Evolutionary conservation across 345 rosid species (phyloP).

Genomic region (Populus euphratica): DNA sequence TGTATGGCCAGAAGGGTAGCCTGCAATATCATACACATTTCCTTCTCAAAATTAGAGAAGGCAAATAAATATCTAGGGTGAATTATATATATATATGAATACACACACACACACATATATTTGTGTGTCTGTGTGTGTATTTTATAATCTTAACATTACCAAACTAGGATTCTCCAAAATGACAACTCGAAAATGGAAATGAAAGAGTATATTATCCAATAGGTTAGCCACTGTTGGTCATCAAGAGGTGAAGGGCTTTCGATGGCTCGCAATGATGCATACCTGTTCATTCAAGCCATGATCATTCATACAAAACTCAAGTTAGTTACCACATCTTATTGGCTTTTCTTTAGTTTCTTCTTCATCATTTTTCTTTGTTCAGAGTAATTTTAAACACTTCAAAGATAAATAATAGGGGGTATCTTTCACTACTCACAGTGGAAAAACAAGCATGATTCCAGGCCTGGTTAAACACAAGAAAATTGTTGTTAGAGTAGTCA

Average conservation of each 20-base stretch:
- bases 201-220: conserved; percentile 89
- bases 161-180: conserved; percentile 54
- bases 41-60: background rate
- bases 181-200: conserved; percentile 75
- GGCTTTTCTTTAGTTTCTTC: too few relatives aligned
- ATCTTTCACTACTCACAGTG: conserved; percentile 52
- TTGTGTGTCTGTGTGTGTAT: background rate
- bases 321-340: background rate
- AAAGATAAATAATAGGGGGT: background rate
- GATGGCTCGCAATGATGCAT: conserved; percentile 82
- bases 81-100: background rate
- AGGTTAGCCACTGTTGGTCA: conserved; percentile 95
- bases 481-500: too few relatives aligned
- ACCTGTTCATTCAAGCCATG: conserved; percentile 34
- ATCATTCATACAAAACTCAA: too few relatives aligned
- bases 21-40: conserved; percentile 23
- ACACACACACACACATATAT: too few relatives aligned
- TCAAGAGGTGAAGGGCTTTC: conserved; percentile 79
- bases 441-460: conserved; percentile 83
- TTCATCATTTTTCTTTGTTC: too few relatives aligned
- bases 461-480: conserved; percentile 45
- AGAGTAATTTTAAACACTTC: background rate
- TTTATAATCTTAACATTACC: conserved; percentile 36
- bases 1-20: conserved; percentile 87
- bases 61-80: background rate